phyloP scores from a whole-genome alignment of 306 rosid species.

The Cucumis hystrix region DNA sequence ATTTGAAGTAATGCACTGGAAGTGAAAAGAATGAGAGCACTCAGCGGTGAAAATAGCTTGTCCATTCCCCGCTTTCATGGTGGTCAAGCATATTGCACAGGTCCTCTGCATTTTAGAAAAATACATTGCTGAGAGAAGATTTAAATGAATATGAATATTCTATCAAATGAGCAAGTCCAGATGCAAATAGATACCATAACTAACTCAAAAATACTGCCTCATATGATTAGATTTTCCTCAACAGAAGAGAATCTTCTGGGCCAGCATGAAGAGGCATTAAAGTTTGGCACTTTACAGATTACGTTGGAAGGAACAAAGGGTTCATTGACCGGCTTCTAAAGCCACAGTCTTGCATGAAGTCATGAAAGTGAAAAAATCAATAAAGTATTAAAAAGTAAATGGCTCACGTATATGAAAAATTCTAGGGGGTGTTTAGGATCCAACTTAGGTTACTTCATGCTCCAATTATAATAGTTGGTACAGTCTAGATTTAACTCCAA shows the following conservation, averaged over 20 bases:
- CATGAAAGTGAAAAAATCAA: neutral
- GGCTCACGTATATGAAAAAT: neutral
- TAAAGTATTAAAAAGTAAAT: neutral
- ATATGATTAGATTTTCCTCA: neutral
- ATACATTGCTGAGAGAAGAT: slow-evolving; percentile 17
- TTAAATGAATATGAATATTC: neutral
- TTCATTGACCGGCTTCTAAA: neutral
- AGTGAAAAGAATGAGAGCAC: slow-evolving; percentile 91
- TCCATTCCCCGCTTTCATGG: slow-evolving; percentile 71
- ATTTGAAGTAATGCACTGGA: slow-evolving; percentile 83
- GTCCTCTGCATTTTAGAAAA: slow-evolving; percentile 33
- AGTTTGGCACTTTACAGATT: neutral
- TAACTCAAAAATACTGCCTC: neutral
- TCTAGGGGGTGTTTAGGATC: no score
- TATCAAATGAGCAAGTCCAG: neutral
- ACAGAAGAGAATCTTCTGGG: neutral
- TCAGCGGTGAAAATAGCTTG: slow-evolving; percentile 96
- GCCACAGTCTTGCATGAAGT: neutral
- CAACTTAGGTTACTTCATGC: no score
- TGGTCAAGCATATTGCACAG: slow-evolving; percentile 78
- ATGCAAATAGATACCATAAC: neutral
- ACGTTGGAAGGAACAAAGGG: neutral
- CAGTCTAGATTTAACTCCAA: no score
- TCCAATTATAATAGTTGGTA: no score
- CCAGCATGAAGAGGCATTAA: neutral